Conservation (phyloP, 108 stramenopile genomes). For the Conticribra guillardii region DNA sequence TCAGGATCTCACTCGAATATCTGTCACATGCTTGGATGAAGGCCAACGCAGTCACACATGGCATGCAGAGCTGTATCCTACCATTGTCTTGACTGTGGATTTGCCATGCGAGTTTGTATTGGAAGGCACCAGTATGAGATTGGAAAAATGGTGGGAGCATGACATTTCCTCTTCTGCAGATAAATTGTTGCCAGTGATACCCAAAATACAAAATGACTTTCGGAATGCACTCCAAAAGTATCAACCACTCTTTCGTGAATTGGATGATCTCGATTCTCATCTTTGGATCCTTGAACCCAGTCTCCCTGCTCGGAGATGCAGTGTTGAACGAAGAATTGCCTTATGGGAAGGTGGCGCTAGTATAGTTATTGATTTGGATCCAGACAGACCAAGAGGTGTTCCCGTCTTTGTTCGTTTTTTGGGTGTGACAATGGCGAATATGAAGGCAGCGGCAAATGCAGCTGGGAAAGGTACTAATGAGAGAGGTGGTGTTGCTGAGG, state of each 20-base stretch:
- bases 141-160: constrained; percentile 48
- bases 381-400: constrained; percentile 39
- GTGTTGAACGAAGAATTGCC: constrained; percentile 51
- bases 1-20: constrained; percentile 37
- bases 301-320: constrained; percentile 41
- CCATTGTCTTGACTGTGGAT: constrained; percentile 37
- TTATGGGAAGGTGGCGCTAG: constrained; percentile 56
- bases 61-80: constrained; percentile 50
- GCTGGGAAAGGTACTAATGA: neutral
- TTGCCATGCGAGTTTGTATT: constrained; percentile 38
- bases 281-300: constrained; percentile 54
- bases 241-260: constrained; percentile 52
- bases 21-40: constrained; percentile 40
- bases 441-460: constrained; percentile 26
- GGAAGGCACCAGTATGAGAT: constrained; percentile 23
- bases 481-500: constrained; percentile 7
- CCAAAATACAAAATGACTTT: constrained; percentile 36
- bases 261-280: constrained; percentile 53
- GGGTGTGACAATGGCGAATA: constrained; percentile 36
- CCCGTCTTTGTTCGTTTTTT: constrained; percentile 51
- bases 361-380: constrained; percentile 52
- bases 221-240: constrained; percentile 30
- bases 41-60: constrained; percentile 44
- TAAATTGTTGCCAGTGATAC: constrained; percentile 23
- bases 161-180: neutral